phyloP scores from a whole-genome alignment of 1,284 basidiomycete species.

The Cerioporus squamosus region DNA sequence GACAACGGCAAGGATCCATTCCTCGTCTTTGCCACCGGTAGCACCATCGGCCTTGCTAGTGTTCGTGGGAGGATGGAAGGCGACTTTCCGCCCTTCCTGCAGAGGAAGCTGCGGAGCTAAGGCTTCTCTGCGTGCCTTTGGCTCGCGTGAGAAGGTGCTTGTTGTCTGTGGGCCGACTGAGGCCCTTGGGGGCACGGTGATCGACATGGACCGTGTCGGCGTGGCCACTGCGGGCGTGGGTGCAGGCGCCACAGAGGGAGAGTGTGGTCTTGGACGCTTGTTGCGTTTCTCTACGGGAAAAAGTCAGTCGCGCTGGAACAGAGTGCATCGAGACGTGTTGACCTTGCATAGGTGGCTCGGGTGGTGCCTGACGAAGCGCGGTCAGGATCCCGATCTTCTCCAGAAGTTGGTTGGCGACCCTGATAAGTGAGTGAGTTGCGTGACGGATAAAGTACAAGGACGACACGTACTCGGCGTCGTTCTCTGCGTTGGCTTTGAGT shows the following conservation, averaged over 20 bases:
- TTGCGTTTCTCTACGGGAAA: conserved; percentile 63
- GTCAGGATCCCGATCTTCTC: conserved; percentile 72
- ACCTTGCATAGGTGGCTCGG: conserved; percentile 65
- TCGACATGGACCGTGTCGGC: conserved; percentile 44
- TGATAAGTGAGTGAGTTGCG: conserved; percentile 33
- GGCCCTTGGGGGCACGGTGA: conserved; percentile 56
- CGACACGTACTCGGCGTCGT: conserved; percentile 59
- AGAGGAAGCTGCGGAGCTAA: conserved; percentile 66
- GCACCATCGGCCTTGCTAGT: conserved; percentile 50
- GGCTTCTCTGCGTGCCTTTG: conserved; percentile 65
- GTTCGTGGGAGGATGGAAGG: conserved; percentile 68
- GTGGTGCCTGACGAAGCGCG: conserved; percentile 69
- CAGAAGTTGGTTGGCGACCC: conserved; percentile 71
- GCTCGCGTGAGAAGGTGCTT: conserved; percentile 64
- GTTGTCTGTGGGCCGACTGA: conserved; percentile 61
- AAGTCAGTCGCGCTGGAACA: not conserved
- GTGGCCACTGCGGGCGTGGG: conserved; percentile 44
- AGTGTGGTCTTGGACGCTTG: conserved; percentile 73
- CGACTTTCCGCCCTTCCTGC: conserved; percentile 74
- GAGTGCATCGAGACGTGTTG: conserved; percentile 8
- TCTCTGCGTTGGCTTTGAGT: conserved; percentile 60
- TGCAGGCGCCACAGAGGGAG: conserved; percentile 53
- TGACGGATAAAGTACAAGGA: conserved; percentile 9
- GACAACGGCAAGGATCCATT: conserved; percentile 81
- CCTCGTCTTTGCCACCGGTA: conserved; percentile 61